Base-by-base conservation (phyloP, 78 protist genomes). In the Mantamonas sphyraenae region DNA sequence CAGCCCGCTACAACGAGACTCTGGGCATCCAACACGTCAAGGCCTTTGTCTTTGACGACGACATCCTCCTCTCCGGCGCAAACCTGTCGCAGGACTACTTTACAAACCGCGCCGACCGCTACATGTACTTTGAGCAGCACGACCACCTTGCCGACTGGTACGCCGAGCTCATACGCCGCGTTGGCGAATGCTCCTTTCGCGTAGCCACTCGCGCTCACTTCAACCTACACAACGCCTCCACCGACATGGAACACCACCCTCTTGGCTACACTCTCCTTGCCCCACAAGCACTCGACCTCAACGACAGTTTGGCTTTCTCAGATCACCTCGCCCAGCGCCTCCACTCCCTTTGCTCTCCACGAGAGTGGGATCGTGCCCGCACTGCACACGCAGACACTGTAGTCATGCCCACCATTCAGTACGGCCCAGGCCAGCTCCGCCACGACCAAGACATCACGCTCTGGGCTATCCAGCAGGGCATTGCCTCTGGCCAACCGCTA, bases 41-140 rank as follows among this genome's bases (percentile, higher is more conserved):
- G 60, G 72, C 80, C 56, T 66, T 45, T 38, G 67, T 82, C 28
- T 74, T 82, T 17, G 91, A 86, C 63, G 73, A 86, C 58, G 78
- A 69, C 42, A 43, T 83, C 12, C 12, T 86, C 16, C 40, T 86
- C 37, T 69, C 3, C 56, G 45, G 83, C 16, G 84, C 84, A 16
- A 85, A 85, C 64, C 57, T 85, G 20, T 63, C 73, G 14, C 58
- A 69, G 33, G 76, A 71, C 55, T 85, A 85, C 72, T 76, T 83
- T 8, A 68, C 80, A 16, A 77, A 74, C 42, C 72, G 84, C 38
- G 83, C 82, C 63, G 90, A 85, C 64, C 73, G 90, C n/a, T 77
- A 68, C 66, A 3, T 74, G 31, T 28, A 28, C 24, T 9, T 74
- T 1, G 40, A 38, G 24, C 37, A 14, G 17, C 7, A 0, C 26